Evolutionary conservation across 805 yeast genomes (phyloP).

Genomic region (Yamadazyma laniorum): DNA sequence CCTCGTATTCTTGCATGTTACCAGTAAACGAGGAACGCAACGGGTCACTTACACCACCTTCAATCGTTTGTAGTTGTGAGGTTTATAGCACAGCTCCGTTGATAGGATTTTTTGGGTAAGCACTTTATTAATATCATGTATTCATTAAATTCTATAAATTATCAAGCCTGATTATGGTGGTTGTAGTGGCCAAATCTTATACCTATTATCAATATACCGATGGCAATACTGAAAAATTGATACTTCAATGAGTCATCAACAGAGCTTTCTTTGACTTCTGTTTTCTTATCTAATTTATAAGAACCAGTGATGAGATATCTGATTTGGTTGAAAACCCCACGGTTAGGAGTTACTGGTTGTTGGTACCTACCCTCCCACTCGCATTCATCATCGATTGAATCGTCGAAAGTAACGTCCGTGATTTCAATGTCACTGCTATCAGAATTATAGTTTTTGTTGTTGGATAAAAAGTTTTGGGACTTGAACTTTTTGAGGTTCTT

Average conservation of each 20-base stretch:
- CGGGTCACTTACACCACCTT: no score
- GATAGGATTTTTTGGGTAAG: no score
- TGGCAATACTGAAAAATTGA: conserved; percentile 41
- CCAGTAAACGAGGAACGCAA: no score
- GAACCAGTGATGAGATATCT: conserved; percentile 32
- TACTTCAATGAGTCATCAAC: conserved; percentile 42
- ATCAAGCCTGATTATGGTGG: conserved; percentile 8
- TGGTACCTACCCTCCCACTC: conserved; percentile 9
- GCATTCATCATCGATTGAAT: conserved; percentile 11
- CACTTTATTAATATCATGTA: no score
- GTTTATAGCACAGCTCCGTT: no score
- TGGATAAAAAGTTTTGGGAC: conserved; percentile 27
- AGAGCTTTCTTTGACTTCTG: conserved; percentile 20
- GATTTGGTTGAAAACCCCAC: conserved; percentile 35
- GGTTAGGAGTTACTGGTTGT: conserved; percentile 16
- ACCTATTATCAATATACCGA: conserved; percentile 42
- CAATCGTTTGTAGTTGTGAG: no score
- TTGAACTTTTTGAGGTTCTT: conserved; percentile 32
- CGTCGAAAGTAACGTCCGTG: conserved; percentile 7
- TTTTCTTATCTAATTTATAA: conserved; percentile 11
- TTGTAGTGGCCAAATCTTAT: conserved; percentile 31
- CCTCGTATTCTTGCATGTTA: no score
- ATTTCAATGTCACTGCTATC: conserved; percentile 7
- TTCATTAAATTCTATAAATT: conserved; percentile 10
- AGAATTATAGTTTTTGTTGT: not conserved